Evolutionary conservation across 257 asterid genomes (phyloP).

Genomic region (Solanum lycopersicoides): DNA sequence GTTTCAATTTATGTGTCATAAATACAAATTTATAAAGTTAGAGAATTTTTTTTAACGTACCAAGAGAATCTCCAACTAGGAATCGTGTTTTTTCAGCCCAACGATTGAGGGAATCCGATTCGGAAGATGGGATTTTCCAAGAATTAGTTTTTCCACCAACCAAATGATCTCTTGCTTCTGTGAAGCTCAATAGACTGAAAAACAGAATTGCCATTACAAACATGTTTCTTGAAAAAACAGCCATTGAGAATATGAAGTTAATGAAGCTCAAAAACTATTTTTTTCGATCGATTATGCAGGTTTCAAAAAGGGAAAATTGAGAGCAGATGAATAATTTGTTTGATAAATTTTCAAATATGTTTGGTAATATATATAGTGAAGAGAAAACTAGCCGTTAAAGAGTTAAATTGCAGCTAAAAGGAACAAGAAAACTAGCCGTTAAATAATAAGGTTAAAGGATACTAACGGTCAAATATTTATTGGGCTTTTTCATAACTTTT

Average conservation of each 20-base stretch:
- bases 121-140: conserved; percentile 52
- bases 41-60: conserved; percentile 4
- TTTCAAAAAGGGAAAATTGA: not conserved
- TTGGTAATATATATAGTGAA: not conserved
- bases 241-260: not conserved
- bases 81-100: conserved; percentile 74
- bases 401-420: not conserved
- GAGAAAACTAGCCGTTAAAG: conserved; percentile 2
- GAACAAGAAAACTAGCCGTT: not conserved
- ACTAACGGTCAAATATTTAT: not conserved
- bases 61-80: conserved; percentile 56
- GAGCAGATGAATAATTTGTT: not conserved
- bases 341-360: not conserved
- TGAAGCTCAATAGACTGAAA: conserved; percentile 14
- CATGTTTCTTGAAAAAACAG: conserved; percentile 5
- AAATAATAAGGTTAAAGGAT: not conserved
- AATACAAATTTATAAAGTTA: not conserved
- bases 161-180: conserved; percentile 49
- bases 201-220: not conserved
- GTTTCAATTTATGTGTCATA: no score
- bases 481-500: not conserved
- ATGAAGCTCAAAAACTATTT: not conserved
- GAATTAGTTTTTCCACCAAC: conserved; percentile 49
- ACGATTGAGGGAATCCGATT: conserved; percentile 42
- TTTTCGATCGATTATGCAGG: not conserved